phyloP scores from a whole-genome alignment of 202 grass and related monocot species.

The Bolboschoenoplectus hybrid region DNA sequence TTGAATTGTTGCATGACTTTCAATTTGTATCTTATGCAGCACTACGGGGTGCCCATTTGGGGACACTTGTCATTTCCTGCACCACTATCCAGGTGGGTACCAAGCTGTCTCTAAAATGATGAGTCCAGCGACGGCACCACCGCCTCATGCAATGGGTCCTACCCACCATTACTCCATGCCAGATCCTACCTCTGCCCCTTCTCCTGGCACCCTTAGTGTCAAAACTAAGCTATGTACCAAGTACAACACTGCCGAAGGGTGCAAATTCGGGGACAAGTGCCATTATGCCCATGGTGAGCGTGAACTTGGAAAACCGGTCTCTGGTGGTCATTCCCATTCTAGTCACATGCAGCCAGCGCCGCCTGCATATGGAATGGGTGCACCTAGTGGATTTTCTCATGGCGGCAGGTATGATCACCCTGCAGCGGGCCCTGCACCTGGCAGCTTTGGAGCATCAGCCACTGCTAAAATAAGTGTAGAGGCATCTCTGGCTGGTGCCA shows the following conservation, averaged over 20 bases:
- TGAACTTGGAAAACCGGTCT: slow-evolving; percentile 60
- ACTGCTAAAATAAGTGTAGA: slow-evolving; percentile 94
- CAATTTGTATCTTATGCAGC: slow-evolving; percentile 57
- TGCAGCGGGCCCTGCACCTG: slow-evolving; percentile 48
- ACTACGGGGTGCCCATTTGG: slow-evolving; percentile 86
- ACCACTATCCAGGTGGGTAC: slow-evolving; percentile 76
- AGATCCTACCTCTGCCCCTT: slow-evolving; percentile 38
- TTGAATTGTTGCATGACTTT: slow-evolving; percentile 6
- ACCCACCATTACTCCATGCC: slow-evolving; percentile 43
- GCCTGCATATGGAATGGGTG: slow-evolving; percentile 48
- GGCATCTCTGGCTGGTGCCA: slow-evolving; percentile 77
- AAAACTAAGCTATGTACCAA: slow-evolving; percentile 92
- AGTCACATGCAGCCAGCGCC: slow-evolving; percentile 51
- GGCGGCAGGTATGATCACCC: slow-evolving; percentile 48
- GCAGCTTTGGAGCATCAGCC: slow-evolving; percentile 78
- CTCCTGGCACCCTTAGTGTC: slow-evolving; percentile 42
- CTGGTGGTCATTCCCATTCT: slow-evolving; percentile 38
- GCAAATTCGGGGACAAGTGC: slow-evolving; percentile 87
- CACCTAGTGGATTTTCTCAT: slow-evolving; percentile 37
- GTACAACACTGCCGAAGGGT: slow-evolving; percentile 81
- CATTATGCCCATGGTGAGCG: slow-evolving; percentile 80
- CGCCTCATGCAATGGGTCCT: slow-evolving; percentile 41
- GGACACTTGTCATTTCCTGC: slow-evolving; percentile 82
- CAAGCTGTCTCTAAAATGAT: slow-evolving; percentile 65
- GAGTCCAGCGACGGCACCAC: slow-evolving; percentile 49